Conservation (phyloP, 2,329 filamentous ascomycete genomes). For the Cordyceps fumosorosea region DNA sequence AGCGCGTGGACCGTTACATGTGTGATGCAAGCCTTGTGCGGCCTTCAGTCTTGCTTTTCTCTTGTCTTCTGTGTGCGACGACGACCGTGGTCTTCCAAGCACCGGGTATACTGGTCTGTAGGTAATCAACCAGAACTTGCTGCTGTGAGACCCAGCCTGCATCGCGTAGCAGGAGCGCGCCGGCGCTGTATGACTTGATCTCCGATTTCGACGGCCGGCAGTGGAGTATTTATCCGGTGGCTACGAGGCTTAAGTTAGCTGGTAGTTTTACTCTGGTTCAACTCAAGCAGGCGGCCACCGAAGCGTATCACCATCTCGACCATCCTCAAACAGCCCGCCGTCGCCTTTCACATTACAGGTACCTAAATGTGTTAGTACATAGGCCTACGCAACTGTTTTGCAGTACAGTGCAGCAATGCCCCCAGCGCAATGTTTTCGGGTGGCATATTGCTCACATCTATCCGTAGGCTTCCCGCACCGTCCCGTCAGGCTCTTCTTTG, state of each 20-base stretch:
- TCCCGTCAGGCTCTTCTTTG: neutral
- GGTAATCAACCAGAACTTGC: neutral
- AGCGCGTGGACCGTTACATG: constrained; percentile 5
- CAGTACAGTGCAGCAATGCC: too few relatives aligned
- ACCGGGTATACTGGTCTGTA: neutral
- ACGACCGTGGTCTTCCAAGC: neutral
- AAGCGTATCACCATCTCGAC: too few relatives aligned
- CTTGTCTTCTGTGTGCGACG: neutral
- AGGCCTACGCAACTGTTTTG: neutral
- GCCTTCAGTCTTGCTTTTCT: neutral
- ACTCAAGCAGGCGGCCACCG: too few relatives aligned
- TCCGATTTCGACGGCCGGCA: neutral
- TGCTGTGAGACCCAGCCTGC: neutral
- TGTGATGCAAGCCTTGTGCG: neutral
- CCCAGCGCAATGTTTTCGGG: neutral
- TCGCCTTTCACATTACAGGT: too few relatives aligned
- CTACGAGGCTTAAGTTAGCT: neutral
- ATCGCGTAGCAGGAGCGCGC: neutral
- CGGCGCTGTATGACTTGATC: neutral
- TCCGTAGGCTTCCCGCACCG: neutral
- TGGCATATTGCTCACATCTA: neutral
- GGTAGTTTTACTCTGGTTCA: too few relatives aligned
- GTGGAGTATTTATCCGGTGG: neutral
- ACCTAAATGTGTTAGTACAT: neutral
- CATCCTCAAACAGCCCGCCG: too few relatives aligned